Evolutionary conservation across 768 basidiomycete species (phyloP), one percentile per base, ranked within the genome.

Genomic region (Agrocybe pediades): DNA sequence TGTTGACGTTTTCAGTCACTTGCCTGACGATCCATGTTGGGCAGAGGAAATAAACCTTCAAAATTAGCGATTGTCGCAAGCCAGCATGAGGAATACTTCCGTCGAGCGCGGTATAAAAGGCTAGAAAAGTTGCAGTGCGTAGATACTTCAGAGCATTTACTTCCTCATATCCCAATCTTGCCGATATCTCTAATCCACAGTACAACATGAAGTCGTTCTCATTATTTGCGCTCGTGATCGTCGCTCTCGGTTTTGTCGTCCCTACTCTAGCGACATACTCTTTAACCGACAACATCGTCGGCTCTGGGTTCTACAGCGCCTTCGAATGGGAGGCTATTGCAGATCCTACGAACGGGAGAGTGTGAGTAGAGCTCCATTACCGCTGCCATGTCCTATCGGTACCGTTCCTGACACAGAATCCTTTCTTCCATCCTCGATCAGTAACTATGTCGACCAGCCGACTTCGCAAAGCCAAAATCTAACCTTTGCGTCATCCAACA

Each of bases 281-380:
- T 24, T 56, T 70, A 51, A 61, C 72, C 17, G 78, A 76, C 49
- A 77, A 72, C 41, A 73, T 79, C 58, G 57, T 71, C 16, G 76
- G 78, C 11, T 50, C 55, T 43, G 71, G 68, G 19, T 85, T 86
- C 61, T 74, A 79, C 53, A 64, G 70, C 33, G 63, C 69, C 25
- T 86, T 86, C 63, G 55, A 61, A 20, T 80, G 77, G 65, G 70
- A 81, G 57, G 70, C 69, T 3, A 77, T 80, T 42, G 19, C 73
- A 1, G 85, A 86, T 62, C 84, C 85, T 2, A 86, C 84, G 2
- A 67, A 78, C 48, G 85, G 86, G 16, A 70, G 84, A 54, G 85
- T 87, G 85, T 86, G 67, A 57, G 81, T 63, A 16, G n/a, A n/a
- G n/a, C 26, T 11, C 6, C 24, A 19, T 47, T 42, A 42, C 17